Conservation (phyloP, 2,329 filamentous ascomycete genomes). For the Alternaria conjuncta region DNA sequence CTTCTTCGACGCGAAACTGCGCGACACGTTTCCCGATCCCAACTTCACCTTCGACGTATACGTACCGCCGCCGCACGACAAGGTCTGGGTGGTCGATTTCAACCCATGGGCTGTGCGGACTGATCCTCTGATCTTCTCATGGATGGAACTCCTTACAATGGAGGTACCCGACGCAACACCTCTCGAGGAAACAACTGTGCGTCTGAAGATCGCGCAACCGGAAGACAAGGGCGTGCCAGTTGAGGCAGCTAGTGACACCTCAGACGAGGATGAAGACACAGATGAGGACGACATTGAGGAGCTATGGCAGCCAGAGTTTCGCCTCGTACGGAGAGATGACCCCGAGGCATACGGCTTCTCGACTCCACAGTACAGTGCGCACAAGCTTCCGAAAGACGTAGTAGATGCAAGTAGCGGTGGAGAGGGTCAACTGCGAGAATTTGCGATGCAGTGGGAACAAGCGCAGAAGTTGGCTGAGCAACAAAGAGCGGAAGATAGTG, state of each 20-base stretch:
- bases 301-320: slow-evolving; percentile 74
- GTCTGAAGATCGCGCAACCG: slow-evolving; percentile 13
- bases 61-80: slow-evolving; percentile 75
- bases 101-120: slow-evolving; percentile 93
- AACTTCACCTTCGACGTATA: slow-evolving; percentile 94
- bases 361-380: slow-evolving; percentile 87
- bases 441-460: slow-evolving; percentile 58
- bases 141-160: slow-evolving; percentile 82
- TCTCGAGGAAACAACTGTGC: slow-evolving; percentile 39
- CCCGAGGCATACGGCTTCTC: slow-evolving; percentile 87
- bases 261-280: slow-evolving; percentile 30
- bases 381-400: slow-evolving; percentile 93
- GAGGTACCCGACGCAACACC: slow-evolving; percentile 57
- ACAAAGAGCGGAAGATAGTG: slow-evolving; percentile 48
- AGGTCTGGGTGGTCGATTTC: slow-evolving; percentile 87
- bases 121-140: slow-evolving; percentile 86
- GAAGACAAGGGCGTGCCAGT: slow-evolving; percentile 7
- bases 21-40: slow-evolving; percentile 80
- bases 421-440: slow-evolving; percentile 77
- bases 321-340: slow-evolving; percentile 82
- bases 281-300: slow-evolving; percentile 60
- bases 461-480: slow-evolving; percentile 51
- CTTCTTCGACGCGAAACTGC: slow-evolving; percentile 78
- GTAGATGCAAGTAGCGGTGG: slow-evolving; percentile 69
- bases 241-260: not conserved